Evolutionary conservation across 1,139 yeast species (phyloP), one percentile per base, ranked within the genome.

Genomic region (Yamadazyma dushanensis): DNA sequence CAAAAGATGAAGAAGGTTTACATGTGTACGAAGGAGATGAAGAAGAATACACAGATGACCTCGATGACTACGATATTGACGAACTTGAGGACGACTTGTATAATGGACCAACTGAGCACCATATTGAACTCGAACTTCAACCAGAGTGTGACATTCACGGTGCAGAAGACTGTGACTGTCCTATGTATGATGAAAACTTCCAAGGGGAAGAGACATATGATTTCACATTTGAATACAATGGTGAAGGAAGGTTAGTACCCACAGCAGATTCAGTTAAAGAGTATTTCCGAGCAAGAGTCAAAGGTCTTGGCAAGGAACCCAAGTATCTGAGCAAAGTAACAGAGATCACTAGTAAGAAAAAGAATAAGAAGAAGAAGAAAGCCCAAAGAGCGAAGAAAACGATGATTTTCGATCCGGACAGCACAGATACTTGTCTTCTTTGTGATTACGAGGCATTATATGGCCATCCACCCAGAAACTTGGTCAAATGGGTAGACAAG

Each of bases 171-270:
- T 64, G 70, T 44, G 62, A 61, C 34, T 63, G 68, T 45, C 61
- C 63, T 2, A 42, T 54, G 2, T 51, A 54, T 34, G 54, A 54
- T n/a, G 56, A 50, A 16, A 59, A 46, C 18, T 58, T 41, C 16
- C 50, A 51, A 18, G 52, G 51, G 30, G 57, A 56, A 28, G 67
- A 69, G 4, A 61, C 69, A 3, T 66, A 69, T 47, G 75, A 70
- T 40, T 68, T 70, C 43, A 70, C 72, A 8, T 67, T 67, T 47
- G 73, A 67, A 43, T 67, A 66, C 39, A 73, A 69, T 42, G 57
- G 56, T 24, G 60, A 61, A n/a, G 76, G 75, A 8, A 63, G 66
- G 44, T 48, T 70, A 23, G 60, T 68, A 8, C 73, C 76, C 7
- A 64, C 72, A 1, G 63, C 65, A 34, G 65, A 56, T 44, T 62